phyloP scores from a whole-genome alignment of 2,329 filamentous ascomycete species.

The Ophiostoma ips region DNA sequence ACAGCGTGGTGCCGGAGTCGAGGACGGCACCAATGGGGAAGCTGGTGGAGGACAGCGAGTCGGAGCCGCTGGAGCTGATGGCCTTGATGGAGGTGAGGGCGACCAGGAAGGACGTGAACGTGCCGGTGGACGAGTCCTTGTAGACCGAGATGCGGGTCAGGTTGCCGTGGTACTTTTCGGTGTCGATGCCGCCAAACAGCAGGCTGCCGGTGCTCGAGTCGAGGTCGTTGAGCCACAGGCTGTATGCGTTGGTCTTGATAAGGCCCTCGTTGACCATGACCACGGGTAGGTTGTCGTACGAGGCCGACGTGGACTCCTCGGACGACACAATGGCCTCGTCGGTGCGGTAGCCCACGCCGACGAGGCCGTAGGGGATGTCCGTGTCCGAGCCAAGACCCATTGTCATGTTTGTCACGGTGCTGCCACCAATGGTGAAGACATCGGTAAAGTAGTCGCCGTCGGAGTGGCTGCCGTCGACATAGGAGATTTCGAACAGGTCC shows the following conservation, averaged over 20 bases:
- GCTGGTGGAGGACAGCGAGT: slow-evolving; percentile 27
- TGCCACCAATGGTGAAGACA: slow-evolving; percentile 37
- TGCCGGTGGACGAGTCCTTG: slow-evolving; percentile 23
- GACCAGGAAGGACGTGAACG: slow-evolving; percentile 34
- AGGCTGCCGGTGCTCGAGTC: slow-evolving; percentile 53
- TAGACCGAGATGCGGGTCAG: slow-evolving; percentile 48
- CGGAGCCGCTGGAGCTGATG: slow-evolving; percentile 33
- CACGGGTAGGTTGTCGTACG: slow-evolving; percentile 48
- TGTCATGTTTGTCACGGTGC: slow-evolving; percentile 38
- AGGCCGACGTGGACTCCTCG: slow-evolving; percentile 15
- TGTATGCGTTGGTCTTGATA: slow-evolving; percentile 56
- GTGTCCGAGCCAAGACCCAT: slow-evolving; percentile 45
- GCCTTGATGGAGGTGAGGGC: slow-evolving; percentile 34
- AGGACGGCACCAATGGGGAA: slow-evolving; percentile 49
- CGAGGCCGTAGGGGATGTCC: slow-evolving; percentile 40
- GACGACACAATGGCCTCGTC: slow-evolving; percentile 35
- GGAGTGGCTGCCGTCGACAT: slow-evolving; percentile 45
- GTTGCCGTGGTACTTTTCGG: slow-evolving; percentile 53
- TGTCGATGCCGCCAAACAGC: slow-evolving; percentile 71
- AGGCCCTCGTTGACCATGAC: slow-evolving; percentile 47
- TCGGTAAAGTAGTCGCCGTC: slow-evolving; percentile 46
- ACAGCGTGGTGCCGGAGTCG: slow-evolving; percentile 62
- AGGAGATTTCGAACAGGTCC: slow-evolving; percentile 41
- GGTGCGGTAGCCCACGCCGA: slow-evolving; percentile 45
- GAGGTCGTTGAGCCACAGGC: slow-evolving; percentile 51